Base-by-base conservation (phyloP, 768 basidiomycete genomes). In the Asterophora lycoperdoides region DNA sequence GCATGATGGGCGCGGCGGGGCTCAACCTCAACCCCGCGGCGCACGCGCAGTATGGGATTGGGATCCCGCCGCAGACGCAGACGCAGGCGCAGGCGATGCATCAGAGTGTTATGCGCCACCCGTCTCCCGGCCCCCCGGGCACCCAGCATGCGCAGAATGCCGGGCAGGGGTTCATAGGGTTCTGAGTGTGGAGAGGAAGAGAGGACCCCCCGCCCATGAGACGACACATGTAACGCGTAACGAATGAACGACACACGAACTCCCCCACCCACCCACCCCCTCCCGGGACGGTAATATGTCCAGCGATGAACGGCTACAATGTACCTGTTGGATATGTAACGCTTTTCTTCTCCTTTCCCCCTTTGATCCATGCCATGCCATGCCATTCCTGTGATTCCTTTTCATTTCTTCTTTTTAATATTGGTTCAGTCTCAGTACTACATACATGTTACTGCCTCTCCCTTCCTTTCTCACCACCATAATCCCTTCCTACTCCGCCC, bases 101-200 rank as follows among this genome's bases (percentile, higher is more conserved):
- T 46, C 83, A 84, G 60, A 89, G 86, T 55, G 85, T 90, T 48
- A 84, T 91, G 86, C 79, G 89, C 51, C 85, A 91, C 64, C 79
- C 86, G 80, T 56, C 55, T 26, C 58, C 58, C 18, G 52, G 54
- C 8, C 58, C 62, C n/a, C n/a, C n/a, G n/a, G n/a, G n/a, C n/a
- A n/a, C n/a, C n/a, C n/a, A n/a, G 1, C 57, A 58, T 23, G 23
- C 23, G 23, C 23, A 23, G 20, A 63, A 65, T 40, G 68, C 64
- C 14, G 66, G 65, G 46, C 75, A 74, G 52, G 70, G 66, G 18
- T 77, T 74, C 57, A 73, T 76, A 67, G 69, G 64, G 36, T 52
- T 55, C 52, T 56, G 38, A 13, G 23, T 6, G 23, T 23, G 23
- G 23, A 23, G 23, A 23, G 23, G 23, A 6, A 23, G 23, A n/a